Base-by-base conservation (phyloP, 2,329 filamentous ascomycete genomes). In the Xylaria arbuscula region DNA sequence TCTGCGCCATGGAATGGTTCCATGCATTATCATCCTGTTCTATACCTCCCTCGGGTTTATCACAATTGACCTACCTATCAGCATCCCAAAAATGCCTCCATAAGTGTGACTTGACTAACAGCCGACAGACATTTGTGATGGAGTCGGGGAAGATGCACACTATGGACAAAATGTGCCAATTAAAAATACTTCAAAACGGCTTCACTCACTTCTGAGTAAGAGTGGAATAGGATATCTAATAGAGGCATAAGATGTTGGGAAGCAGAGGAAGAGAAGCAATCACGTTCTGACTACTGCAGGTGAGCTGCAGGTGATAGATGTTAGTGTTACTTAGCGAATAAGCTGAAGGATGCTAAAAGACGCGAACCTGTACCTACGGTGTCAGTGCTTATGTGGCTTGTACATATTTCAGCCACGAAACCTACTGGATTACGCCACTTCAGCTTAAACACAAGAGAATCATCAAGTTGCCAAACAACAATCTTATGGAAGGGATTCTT, bases 11-110 rank as follows among this genome's bases (percentile, higher is more conserved):
- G 57, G 53, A 65, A 62, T 50, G 38, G 47, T 66, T 68, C 62
- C 34, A 66, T 59, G 57, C 58, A 62, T 54, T 40, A 45, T 50
- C 32, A 62, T 55, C 38, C 38, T 50, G 28, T 45, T 19, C 55
- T 36, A 58, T 22, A 42, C 42, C 34, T 28, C 50, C 3, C 32
- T 22, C 9, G 8, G 38, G 48, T 17, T 40, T 42, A 56, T 59
- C 45, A 59, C 58, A 51, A 22, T 8, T 38, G 32, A 13, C 48
- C 58, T 63, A 55, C 67, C 67, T 63, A 69, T 69, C 59, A 69
- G 38, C 53, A 55, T 32, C 19, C n/a, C 8, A 19, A 56, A 22
- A 10, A 54, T 40, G 28, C 32, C 32, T 56, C 57, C 19, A 47
- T 56, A 45, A 47, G 53, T 62, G 67, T 69, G 67, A 63, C 50